A percentile compares a stretch with the other conserved stretches of the same genome.
Conservation (phyloP, 2,329 filamentous ascomycete genomes). For the Magnaporthiopsis poae region DNA sequence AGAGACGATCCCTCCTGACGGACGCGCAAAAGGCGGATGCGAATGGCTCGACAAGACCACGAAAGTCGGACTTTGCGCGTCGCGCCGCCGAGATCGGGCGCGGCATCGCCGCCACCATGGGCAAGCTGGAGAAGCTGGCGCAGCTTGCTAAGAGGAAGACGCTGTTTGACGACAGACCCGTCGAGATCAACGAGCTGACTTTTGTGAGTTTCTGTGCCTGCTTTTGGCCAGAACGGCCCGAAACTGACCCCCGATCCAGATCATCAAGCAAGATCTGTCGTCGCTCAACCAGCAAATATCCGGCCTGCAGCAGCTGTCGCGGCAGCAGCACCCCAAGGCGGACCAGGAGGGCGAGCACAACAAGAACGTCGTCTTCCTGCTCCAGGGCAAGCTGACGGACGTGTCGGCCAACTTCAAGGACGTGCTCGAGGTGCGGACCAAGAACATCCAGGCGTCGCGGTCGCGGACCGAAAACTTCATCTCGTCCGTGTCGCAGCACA, state of each 20-base stretch:
- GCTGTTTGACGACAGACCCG: conserved; percentile 89
- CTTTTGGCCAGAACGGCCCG: neutral
- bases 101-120: conserved; percentile 85
- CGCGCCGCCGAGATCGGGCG: conserved; percentile 84
- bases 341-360: conserved; percentile 92
- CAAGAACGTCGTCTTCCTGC: conserved; percentile 86
- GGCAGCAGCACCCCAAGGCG: conserved; percentile 61
- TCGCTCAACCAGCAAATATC: conserved; percentile 77
- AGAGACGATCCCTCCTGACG: conserved; percentile 70
- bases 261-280: conserved; percentile 94
- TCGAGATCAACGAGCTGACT: conserved; percentile 93
- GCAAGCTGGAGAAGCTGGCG: conserved; percentile 84
- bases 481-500: conserved; percentile 71
- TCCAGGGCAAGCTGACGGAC: conserved; percentile 85
- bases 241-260: conserved; percentile 21
- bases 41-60: conserved; percentile 42
- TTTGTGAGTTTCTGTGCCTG: conserved; percentile 45
- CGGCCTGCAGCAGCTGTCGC: conserved; percentile 65
- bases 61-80: conserved; percentile 82
- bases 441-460: conserved; percentile 91
- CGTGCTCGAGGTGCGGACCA: conserved; percentile 87
- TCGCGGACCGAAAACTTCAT: conserved; percentile 95
- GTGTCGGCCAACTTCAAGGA: conserved; percentile 96
- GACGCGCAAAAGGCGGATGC: conserved; percentile 60
- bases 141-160: conserved; percentile 93